Percentiles rank a stretch among this genome's conserved stretches.
phyloP scores from a whole-genome alignment of 345 rosid genomes.

The Populus euphratica region DNA sequence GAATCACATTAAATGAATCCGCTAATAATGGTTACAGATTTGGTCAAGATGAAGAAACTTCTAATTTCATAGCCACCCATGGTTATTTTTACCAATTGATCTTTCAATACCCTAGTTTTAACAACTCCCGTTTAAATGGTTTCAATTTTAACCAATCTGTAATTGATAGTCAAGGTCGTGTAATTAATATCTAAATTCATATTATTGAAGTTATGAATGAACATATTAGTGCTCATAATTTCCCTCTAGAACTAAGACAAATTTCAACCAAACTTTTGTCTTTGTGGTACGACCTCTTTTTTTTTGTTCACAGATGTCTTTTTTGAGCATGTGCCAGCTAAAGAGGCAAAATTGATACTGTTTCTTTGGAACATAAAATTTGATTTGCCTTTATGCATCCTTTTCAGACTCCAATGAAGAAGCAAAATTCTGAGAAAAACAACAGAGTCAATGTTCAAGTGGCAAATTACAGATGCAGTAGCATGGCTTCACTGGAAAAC shows the following conservation, averaged over 20 bases:
- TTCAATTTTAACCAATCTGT: background rate
- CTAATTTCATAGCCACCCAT: no score
- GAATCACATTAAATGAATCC: no score
- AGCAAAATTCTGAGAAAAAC: conserved; percentile 29
- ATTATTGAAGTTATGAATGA: no score
- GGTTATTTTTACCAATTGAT: no score
- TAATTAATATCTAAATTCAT: background rate
- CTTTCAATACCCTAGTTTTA: background rate
- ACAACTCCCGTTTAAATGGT: conserved; percentile 1
- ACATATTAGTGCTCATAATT: no score
- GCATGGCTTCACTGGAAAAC: conserved; percentile 13
- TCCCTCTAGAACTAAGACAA: no score
- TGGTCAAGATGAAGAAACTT: no score
- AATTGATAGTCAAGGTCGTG: background rate
- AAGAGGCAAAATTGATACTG: background rate
- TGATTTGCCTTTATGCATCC: background rate
- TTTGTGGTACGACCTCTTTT: no score
- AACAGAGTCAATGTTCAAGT: conserved; percentile 28
- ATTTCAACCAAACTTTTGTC: no score
- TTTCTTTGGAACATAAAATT: background rate
- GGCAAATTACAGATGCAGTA: conserved; percentile 26
- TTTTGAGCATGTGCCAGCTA: background rate
- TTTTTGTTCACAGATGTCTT: background rate
- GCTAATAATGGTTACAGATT: no score
- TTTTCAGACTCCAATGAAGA: conserved; percentile 30